Conservation (phyloP, 2,329 filamentous ascomycete species). For the Ambrosiella xylebori region DNA sequence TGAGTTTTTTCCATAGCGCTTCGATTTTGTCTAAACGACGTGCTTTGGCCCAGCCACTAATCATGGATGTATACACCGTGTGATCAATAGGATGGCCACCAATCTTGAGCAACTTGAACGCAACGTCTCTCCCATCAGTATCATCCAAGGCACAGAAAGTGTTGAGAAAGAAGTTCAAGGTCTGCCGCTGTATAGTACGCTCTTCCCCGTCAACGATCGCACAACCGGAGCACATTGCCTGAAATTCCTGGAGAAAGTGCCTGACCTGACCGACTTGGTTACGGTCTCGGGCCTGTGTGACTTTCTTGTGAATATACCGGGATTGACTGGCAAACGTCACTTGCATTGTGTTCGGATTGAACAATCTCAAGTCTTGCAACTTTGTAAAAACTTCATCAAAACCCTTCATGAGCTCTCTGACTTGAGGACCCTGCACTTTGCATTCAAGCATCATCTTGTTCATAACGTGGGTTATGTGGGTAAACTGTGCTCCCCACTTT, state of each 20-base stretch:
- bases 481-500: neutral
- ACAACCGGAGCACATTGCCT: neutral
- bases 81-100: conserved; percentile 33
- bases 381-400: neutral
- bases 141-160: conserved; percentile 23
- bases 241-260: conserved; percentile 8
- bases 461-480: conserved; percentile 6
- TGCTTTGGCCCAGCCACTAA: conserved; percentile 48
- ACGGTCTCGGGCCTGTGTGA: neutral
- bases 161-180: conserved; percentile 25
- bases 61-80: conserved; percentile 56
- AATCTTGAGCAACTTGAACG: conserved; percentile 26
- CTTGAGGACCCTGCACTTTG: neutral
- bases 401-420: neutral
- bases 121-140: conserved; percentile 12
- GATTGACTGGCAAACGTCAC: neutral
- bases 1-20: conserved; percentile 49
- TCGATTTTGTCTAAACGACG: conserved; percentile 43
- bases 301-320: neutral
- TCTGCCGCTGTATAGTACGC: conserved; percentile 16
- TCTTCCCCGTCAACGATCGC: neutral
- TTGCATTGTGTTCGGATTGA: neutral
- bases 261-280: neutral
- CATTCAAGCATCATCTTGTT: conserved; percentile 9
- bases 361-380: neutral